Conservation (phyloP, 495 filamentous ascomycete species). For the Penicillium coffeae region DNA sequence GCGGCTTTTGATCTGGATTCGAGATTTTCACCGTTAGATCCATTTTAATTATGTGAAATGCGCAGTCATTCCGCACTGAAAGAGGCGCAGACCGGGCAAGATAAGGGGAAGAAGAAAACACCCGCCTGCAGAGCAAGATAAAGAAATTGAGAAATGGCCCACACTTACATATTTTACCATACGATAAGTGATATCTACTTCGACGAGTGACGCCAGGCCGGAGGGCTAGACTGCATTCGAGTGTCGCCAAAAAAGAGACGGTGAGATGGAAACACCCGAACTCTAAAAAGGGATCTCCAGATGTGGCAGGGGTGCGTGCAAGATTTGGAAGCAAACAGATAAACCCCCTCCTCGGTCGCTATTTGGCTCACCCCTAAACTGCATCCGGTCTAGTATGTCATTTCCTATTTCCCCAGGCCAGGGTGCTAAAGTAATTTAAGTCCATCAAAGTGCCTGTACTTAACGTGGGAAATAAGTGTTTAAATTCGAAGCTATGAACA, state of each 20-base stretch:
- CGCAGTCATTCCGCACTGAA: not conserved
- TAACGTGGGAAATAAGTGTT: no score
- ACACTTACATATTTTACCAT: slow-evolving; percentile 7
- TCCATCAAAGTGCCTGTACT: no score
- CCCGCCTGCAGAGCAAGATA: not conserved
- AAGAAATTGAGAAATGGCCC: slow-evolving; percentile 6
- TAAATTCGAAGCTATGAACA: no score
- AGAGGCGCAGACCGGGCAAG: not conserved
- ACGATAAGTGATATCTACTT: slow-evolving; percentile 11
- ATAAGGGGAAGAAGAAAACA: not conserved
- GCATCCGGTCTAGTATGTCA: no score
- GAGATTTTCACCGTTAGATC: slow-evolving; percentile 9
- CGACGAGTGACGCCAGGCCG: slow-evolving; percentile 16
- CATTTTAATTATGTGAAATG: not conserved
- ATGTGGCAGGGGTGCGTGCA: no score
- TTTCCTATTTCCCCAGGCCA: no score
- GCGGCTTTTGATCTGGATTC: slow-evolving; percentile 7
- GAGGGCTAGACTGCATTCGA: slow-evolving; percentile 14
- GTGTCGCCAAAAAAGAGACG: slow-evolving; percentile 16
- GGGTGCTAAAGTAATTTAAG: no score
- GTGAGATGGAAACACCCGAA: slow-evolving; percentile 9
- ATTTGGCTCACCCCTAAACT: no score
- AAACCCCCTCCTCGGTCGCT: no score
- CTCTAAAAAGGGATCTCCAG: not conserved
- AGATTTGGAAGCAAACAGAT: no score